Base-by-base conservation (phyloP, 805 yeast genomes). In the Yarrowia porcina region DNA sequence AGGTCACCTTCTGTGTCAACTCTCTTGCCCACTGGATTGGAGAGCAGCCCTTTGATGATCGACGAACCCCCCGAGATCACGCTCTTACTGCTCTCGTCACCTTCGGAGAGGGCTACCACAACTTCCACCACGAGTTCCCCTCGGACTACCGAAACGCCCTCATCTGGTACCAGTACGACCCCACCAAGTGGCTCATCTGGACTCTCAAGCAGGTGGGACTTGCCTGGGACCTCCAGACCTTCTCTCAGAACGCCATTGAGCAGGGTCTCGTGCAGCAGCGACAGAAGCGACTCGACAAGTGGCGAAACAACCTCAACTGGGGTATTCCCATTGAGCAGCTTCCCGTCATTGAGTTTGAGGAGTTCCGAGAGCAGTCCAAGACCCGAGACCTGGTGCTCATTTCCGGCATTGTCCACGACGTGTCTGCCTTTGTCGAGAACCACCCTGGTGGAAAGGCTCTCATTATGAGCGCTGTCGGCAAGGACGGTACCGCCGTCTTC, bases 81-180 rank as follows among this genome's bases (percentile, higher is more conserved):
- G 83, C 85, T 17, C 72, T 83, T 52, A 81, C 85, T 25, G 85
- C 85, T 21, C 71, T 84, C 15, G 78, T 89, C 15, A 87, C 97
- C 0, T 85, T 88, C 71, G 98, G 98, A 12, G 97, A 92, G 75
- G 93, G 96, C 5, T 85, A 85, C 75, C 96, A 90, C 74, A 92
- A 91, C 76, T 93, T 88, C 77, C 98, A 92, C 76, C 97, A 93
- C 76, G 97, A 90, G 76, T 92, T 92, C 74, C 96, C 97, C 6
- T 85, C 88, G 66, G 97, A 92, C 75, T 91, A 87, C 76, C 80
- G 97, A 65, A 85, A 85, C 67, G 89, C 91, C 6, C 76, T 83
- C 63, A 82, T 84, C 66, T 80, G 86, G 82, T 85, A 84, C 74
- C 86, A 87, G 50, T 87, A 84, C 74, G 98, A 92, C 74, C 97